phyloP scores from a whole-genome alignment of 306 rosid species.

The Quercus gilva region DNA sequence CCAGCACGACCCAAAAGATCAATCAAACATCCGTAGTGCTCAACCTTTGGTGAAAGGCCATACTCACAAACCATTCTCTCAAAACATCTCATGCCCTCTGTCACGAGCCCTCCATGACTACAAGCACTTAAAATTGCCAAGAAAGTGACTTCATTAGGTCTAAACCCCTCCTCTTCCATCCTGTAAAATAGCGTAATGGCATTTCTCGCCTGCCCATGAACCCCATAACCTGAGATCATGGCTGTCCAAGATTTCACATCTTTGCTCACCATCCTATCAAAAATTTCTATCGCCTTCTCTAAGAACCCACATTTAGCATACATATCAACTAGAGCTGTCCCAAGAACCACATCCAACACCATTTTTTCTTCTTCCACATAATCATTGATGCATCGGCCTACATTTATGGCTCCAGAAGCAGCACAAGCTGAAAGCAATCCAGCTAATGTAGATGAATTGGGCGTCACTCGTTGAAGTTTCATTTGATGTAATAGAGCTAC shows the following conservation, averaged over 20 bases:
- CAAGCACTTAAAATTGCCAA: slow-evolving; percentile 60
- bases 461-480: slow-evolving; percentile 44
- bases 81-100: slow-evolving; percentile 52
- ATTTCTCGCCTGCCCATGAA: slow-evolving; percentile 54
- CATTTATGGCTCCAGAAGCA: slow-evolving; percentile 40
- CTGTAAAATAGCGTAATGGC: slow-evolving; percentile 44
- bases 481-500: slow-evolving; percentile 38
- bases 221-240: slow-evolving; percentile 64
- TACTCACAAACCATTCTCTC: slow-evolving; percentile 52
- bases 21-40: slow-evolving; percentile 69
- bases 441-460: slow-evolving; percentile 57
- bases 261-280: slow-evolving; percentile 49
- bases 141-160: slow-evolving; percentile 62
- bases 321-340: slow-evolving; percentile 67
- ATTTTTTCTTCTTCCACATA: slow-evolving; percentile 50
- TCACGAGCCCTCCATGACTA: slow-evolving; percentile 71
- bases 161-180: slow-evolving; percentile 58
- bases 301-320: slow-evolving; percentile 69
- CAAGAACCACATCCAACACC: slow-evolving; percentile 56
- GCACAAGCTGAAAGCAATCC: slow-evolving; percentile 68
- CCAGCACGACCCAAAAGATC: slow-evolving; percentile 83
- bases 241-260: slow-evolving; percentile 78
- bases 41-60: slow-evolving; percentile 48
- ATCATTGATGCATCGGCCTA: slow-evolving; percentile 32
- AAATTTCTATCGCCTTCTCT: slow-evolving; percentile 49